Base-by-base conservation (phyloP, 1,139 yeast genomes). In the Yamadazyma jaroonii region DNA sequence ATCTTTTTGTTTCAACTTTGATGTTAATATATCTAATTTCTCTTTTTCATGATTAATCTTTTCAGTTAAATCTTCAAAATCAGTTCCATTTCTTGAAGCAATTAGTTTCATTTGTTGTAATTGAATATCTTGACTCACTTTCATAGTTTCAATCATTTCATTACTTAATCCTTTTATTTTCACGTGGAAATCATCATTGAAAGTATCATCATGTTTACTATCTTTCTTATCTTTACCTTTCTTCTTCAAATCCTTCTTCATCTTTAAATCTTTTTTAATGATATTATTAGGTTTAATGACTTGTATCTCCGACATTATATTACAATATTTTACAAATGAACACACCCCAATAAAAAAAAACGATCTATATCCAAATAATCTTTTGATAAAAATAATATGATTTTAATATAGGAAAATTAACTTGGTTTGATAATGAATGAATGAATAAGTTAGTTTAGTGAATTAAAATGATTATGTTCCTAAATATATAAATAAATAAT, bases 21-120 rank as follows among this genome's bases (percentile, higher is more conserved):
- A 22, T 6, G 34, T n/a, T 21, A 31, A 22, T 10, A n/a, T 14
- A 22, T n/a, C 17, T 8, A 15, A 11, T 11, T 27, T 26, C 8
- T 25, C 29, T 10, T 32, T 25, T 6, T 25, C 29, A 7, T 15
- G 13, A 6, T 26, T 23, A 13, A 26, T 22, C 12, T 10, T n/a
- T n/a, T 20, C 15, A 17, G 28, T 23, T 24, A 31, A 25, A 25
- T 22, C 17, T 17, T 31, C 22, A 9, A 31, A 9, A 12, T 21
- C 13, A 6, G 32, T 9, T 4, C 36, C 36, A 15, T 53, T 57
- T 41, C 75, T 59, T 5, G 72, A 58, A 2, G 76, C 76, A 25
- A 76, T 75, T 33, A 75, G 54, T 33, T 60, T 57, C 30, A 66
- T 62, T 48, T 76, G 81, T 44, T 75, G 79, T 36, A 62, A 65